Percentiles rank a stretch among this genome's conserved stretches.
Conservation (phyloP, 2,329 filamentous ascomycete species). For the Camptophora hylomeconis region DNA sequence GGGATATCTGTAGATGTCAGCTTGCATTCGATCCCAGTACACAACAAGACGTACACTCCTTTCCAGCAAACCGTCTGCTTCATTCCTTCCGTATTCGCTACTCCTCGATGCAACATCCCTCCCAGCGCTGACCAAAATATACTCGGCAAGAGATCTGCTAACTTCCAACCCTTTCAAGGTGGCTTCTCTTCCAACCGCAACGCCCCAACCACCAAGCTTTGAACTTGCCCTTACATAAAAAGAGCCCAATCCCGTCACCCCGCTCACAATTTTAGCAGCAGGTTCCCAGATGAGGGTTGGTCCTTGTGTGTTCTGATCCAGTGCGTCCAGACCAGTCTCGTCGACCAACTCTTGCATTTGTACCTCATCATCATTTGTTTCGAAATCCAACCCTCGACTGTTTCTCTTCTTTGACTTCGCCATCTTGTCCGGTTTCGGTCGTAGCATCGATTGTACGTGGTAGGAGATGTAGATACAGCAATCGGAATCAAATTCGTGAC, state of each 20-base stretch:
- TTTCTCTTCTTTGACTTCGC: too few species aligned
- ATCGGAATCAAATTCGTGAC: too few species aligned
- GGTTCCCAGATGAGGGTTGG: constrained; percentile 29
- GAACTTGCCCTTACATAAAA: constrained; percentile 31
- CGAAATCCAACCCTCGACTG: too few species aligned
- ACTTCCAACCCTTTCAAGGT: constrained; percentile 33
- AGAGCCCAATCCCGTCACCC: constrained; percentile 32
- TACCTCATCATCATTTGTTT: too few species aligned
- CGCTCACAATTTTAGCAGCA: constrained; percentile 31
- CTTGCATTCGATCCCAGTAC: constrained; percentile 2
- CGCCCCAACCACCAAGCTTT: constrained; percentile 29
- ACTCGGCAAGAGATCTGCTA: constrained; percentile 31
- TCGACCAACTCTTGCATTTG: constrained; percentile 31
- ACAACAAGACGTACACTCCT: constrained; percentile 26
- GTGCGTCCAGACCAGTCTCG: constrained; percentile 27
- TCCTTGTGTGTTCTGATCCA: constrained; percentile 18
- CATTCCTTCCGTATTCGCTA: constrained; percentile 30
- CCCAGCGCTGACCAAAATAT: constrained; percentile 30
- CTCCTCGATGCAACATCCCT: constrained; percentile 33
- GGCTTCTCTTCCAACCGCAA: constrained; percentile 31
- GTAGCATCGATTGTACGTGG: too few species aligned
- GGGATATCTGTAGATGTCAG: constrained; percentile 24
- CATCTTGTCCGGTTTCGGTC: too few species aligned
- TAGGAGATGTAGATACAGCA: too few species aligned
- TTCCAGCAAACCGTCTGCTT: constrained; percentile 33